Percentiles rank a stretch among this genome's conserved stretches.
Conservation (phyloP, 805 yeast genomes). For the Torulaspora gathmanii region DNA sequence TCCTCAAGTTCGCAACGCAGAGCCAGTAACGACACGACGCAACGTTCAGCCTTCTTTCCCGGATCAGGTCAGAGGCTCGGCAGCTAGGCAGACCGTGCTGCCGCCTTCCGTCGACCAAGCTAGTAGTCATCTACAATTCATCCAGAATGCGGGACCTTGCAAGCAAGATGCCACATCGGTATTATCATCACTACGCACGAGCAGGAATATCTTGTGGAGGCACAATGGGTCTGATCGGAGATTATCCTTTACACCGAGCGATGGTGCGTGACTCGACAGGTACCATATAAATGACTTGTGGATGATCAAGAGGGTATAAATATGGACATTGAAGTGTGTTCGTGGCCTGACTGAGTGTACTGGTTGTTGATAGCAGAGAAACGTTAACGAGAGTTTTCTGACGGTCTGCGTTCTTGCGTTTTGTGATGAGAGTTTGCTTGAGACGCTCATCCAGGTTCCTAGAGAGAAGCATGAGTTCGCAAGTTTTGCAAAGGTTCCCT, state of each 20-base stretch:
- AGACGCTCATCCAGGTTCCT: neutral
- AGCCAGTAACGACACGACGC: neutral
- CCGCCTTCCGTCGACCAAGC: no score
- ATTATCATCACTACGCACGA: neutral
- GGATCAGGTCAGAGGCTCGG: constrained; percentile 40
- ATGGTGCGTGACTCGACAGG: constrained; percentile 1
- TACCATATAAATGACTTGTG: neutral
- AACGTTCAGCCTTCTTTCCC: constrained; percentile 6
- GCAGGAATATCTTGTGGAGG: neutral
- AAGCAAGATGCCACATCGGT: neutral
- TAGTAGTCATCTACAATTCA: no score
- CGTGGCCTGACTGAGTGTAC: neutral
- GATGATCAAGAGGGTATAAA: neutral
- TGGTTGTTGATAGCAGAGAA: neutral
- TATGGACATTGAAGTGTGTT: neutral
- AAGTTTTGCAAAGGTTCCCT: constrained; percentile 7
- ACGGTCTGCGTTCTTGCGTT: no score
- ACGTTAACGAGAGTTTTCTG: neutral
- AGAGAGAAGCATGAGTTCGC: constrained; percentile 3
- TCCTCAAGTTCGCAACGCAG: neutral
- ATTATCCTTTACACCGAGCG: constrained; percentile 8
- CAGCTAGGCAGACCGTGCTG: neutral
- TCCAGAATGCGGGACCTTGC: no score
- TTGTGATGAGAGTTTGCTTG: constrained; percentile 2
- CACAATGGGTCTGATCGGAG: constrained; percentile 2